Evolutionary conservation across 352 stramenopile genomes (phyloP).

Genomic region (Globisporangium apiculatum): DNA sequence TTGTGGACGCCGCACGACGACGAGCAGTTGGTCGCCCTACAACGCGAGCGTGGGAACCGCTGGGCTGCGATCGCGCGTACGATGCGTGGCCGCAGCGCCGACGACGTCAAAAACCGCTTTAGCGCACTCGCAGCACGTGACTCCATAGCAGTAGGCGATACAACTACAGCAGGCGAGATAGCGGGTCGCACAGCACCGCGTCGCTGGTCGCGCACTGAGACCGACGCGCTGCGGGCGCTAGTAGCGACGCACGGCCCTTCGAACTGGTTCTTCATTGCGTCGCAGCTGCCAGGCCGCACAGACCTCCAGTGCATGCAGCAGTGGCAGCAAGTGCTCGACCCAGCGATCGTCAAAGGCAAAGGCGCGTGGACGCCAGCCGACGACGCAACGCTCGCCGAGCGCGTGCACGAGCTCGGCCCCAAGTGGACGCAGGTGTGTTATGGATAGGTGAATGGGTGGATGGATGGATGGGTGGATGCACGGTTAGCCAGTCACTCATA

Average conservation of each 20-base stretch:
- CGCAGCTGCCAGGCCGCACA: conserved; percentile 52
- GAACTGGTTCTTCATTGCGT: conserved; percentile 74
- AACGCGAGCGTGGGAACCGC: conserved; percentile 17
- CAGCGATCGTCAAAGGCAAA: conserved; percentile 50
- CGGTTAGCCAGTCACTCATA: not conserved
- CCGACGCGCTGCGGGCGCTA: conserved; percentile 22
- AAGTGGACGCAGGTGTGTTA: conserved; percentile 51
- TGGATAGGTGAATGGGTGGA: not conserved
- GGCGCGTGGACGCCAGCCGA: conserved; percentile 42
- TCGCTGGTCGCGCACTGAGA: conserved; percentile 19
- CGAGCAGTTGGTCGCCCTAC: conserved; percentile 23
- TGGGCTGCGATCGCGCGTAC: conserved; percentile 32
- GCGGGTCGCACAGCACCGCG: conserved; percentile 5
- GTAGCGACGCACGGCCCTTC: conserved; percentile 39
- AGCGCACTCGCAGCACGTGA: conserved; percentile 15
- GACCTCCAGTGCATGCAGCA: conserved; percentile 77
- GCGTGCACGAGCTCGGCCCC: conserved; percentile 34
- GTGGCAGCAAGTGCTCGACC: conserved; percentile 54
- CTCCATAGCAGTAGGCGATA: not conserved
- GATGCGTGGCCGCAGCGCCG: conserved; percentile 28
- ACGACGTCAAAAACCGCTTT: conserved; percentile 56
- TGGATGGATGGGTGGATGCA: not conserved
- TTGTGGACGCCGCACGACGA: conserved; percentile 48
- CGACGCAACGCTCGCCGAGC: conserved; percentile 31
- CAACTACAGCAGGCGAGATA: not conserved